Base-by-base conservation (phyloP, 2,329 filamentous ascomycete species). In the Alternaria sp. region DNA sequence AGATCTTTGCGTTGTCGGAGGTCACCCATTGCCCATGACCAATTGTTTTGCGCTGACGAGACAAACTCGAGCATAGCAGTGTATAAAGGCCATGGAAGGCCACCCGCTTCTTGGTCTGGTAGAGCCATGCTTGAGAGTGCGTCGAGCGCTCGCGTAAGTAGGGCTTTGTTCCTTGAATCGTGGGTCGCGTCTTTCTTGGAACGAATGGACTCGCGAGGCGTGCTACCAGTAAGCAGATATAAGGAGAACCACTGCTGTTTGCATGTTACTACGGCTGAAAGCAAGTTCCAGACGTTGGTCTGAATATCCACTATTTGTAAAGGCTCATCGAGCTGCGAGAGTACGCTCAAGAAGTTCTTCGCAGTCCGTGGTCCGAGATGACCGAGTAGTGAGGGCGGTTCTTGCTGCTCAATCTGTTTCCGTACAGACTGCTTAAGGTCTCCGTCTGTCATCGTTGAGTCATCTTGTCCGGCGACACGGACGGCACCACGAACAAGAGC, bases 201-300 rank as follows among this genome's bases (percentile, higher is more conserved):
- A 43, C 88, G 88, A 71, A 93, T 81, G 5, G 90, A 87, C 68
- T 95, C 89, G 63, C 91, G 88, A 4, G 94, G 93, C 0, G 93
- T 93, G 72, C 89, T 90, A 22, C 94, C 95, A 7, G 93, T 97
- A 39, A 98, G 87, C 8, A 99, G 84, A 73, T 94, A 96, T 63
- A 97, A 92, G 0, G 94, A 92, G 82, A 99, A 92, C 92, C 94
- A 98, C 74, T 97, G 94, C 75, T 99, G 95, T 64, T 93, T 89
- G 75, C 93, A 94, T 66, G 91, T 91, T 61, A 99, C 87, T 47
- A 98, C 90, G 3, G 90, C 89, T 3, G 94, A 91, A 54, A 98
- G 88, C 72, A 99, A 89, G 57, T 87, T 88, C 95, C 94, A 99
- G 20, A 93, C 90, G 7, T 85, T 83, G 42, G 87, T 86, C 41